Conservation (phyloP, 179 eudicot genomes). For the Sideroxylon spinosum region DNA sequence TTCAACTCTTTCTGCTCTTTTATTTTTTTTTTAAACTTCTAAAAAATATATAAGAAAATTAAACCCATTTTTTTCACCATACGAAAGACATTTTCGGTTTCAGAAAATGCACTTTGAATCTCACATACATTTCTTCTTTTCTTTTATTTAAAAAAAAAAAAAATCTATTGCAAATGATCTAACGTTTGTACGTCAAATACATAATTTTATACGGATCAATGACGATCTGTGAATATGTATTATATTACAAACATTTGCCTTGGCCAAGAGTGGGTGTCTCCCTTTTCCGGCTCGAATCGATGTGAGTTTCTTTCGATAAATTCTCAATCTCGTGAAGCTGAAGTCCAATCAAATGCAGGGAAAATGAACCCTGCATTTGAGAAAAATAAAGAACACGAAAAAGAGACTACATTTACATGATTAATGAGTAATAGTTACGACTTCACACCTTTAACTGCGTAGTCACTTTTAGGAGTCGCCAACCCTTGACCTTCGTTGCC, state of each 20-base stretch:
- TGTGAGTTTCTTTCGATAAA: slow-evolving; percentile 60
- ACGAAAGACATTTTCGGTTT: too few relatives aligned
- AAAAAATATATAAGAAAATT: too few relatives aligned
- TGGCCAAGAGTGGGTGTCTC: slow-evolving; percentile 77
- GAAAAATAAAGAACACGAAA: neutral
- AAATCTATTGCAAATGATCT: neutral
- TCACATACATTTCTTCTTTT: neutral
- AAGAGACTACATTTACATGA: neutral
- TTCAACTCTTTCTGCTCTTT: too few relatives aligned
- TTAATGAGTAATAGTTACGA: too few relatives aligned
- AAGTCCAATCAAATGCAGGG: neutral
- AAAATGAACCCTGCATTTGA: neutral
- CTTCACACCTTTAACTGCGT: slow-evolving; percentile 80
- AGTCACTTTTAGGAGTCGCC: slow-evolving; percentile 77
- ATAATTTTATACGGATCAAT: neutral
- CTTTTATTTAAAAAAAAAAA: neutral
- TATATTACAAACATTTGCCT: slow-evolving; percentile 39
- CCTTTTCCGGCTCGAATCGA: slow-evolving; percentile 84
- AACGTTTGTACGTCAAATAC: neutral
- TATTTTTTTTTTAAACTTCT: too few relatives aligned
- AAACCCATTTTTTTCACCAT: too few relatives aligned
- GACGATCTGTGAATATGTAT: too few relatives aligned
- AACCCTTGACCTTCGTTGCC: slow-evolving; percentile 75
- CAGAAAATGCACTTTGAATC: neutral
- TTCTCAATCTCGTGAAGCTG: slow-evolving; percentile 26